Evolutionary conservation across 2,329 filamentous ascomycete species (phyloP).

Genomic region (Xylariales sp.): DNA sequence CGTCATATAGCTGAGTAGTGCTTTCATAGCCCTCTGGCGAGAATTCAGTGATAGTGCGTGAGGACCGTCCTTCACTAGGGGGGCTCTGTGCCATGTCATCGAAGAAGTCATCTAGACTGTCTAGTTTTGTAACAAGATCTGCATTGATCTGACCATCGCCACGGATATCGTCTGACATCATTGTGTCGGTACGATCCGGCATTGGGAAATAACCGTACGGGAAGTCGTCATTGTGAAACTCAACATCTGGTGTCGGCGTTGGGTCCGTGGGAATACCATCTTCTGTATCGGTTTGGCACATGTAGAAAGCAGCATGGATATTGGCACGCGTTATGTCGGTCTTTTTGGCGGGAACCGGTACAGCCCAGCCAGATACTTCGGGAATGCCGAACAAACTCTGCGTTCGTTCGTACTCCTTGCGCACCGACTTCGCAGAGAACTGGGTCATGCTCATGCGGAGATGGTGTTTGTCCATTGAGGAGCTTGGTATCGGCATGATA

Average conservation of each 20-base stretch:
- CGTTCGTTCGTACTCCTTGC: constrained; percentile 92
- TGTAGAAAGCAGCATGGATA: constrained; percentile 94
- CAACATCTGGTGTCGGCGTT: constrained; percentile 76
- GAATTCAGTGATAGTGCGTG: constrained; percentile 61
- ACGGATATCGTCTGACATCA: constrained; percentile 81
- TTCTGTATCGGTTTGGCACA: constrained; percentile 66
- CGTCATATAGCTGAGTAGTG: constrained; percentile 82
- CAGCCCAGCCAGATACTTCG: constrained; percentile 92
- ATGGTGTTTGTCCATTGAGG: constrained; percentile 89
- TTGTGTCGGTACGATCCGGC: constrained; percentile 75
- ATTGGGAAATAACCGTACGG: constrained; percentile 74
- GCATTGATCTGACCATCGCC: constrained; percentile 66
- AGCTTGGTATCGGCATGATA: constrained; percentile 90
- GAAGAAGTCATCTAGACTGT: constrained; percentile 79
- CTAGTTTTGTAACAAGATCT: constrained; percentile 76
- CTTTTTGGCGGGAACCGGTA: constrained; percentile 87
- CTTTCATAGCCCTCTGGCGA: constrained; percentile 64
- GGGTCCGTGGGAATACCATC: constrained; percentile 55
- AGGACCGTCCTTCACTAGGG: constrained; percentile 58
- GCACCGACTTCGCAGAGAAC: constrained; percentile 75
- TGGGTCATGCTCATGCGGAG: constrained; percentile 97
- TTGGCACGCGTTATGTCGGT: constrained; percentile 83
- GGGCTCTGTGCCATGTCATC: constrained; percentile 61
- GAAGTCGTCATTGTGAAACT: constrained; percentile 89
- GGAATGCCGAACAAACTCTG: constrained; percentile 96